Evolutionary conservation across 2,329 filamentous ascomycete genomes (phyloP), one percentile per base, ranked within the genome.

Genomic region (Fusarium mexicanum): DNA sequence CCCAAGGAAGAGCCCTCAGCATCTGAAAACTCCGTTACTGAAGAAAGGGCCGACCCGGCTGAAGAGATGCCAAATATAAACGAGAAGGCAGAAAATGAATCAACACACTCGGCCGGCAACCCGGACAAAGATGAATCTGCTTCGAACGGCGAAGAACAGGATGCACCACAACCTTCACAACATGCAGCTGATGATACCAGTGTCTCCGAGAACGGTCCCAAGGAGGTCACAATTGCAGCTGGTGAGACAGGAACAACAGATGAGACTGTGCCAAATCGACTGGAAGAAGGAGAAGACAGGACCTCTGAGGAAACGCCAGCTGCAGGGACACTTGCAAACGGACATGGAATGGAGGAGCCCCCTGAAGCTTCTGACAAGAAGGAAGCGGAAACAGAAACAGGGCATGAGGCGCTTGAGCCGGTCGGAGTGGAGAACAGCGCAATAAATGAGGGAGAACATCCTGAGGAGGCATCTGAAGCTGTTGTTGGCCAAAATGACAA

Each of bases 251-350:
- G 59, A 41, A 59, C 41, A 60, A 35, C 37, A 18, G 41, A 61
- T 12, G 50, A 50, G 40, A 31, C 40, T 43, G 24, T 59, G 41
- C 40, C 63, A 31, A 38, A 35, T 22, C 61, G 54, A 48, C 22
- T 35, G n/a, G 58, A 64, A 58, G 71, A 69, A 50, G 47, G 46
- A 33, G 55, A 61, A 54, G 54, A 64, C 18, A 22, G 14, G n/a
- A 16, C 61, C 16, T 13, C 35, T 17, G 69, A 74, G 33, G 57
- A 69, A 37, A 62, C 71, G 31, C 50, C 38, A 33, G 33, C 29
- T 40, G 41, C 48, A 29, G 62, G 62, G 38, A 41, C 43, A 53
- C 31, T 58, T 48, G 14, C 48, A 53, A 31, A 31, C 31, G 33
- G 20, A 24, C 29, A 71, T 12, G 35, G 53, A 37, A 22, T 37